Base-by-base conservation (phyloP, 164 flowering plant species). In the Umbilicus rupestris region DNA sequence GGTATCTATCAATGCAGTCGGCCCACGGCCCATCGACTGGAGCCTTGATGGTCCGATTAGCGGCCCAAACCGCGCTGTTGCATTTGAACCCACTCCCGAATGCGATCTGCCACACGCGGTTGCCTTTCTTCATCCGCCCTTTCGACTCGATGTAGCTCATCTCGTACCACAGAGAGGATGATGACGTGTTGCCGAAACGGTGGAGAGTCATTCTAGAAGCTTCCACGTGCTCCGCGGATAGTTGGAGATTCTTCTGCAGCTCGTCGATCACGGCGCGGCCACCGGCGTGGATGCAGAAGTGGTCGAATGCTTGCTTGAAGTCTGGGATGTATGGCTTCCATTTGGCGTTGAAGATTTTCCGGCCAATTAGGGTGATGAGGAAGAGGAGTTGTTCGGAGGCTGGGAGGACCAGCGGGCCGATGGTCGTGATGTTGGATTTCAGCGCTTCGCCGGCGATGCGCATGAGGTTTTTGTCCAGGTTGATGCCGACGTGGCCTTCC, bases 1-100 rank as follows among this genome's bases (percentile, higher is more conserved):
- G 70, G 35, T 68, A 68, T 22, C 37, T 42, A 19, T 68, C 64
- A 17, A 68, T 68, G 22, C 70, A 68, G n/a, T 68, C 70, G 3
- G 35, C 28, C 65, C 65, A 63, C 16, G 65, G 65, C 17, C 65
- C 65, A 24, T 33, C 65, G 3, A 33, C 45, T 1, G 65, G 65
- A 33, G 65, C 39, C 46, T 63, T 63, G 45, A 63, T 37, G 24
- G 45, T 63, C 65, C 65, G 65, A 19, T 63, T 63, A 9, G 28
- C 42, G 28, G 42, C 45, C 65, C 65, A 63, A 37, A 63, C 65
- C 29, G 65, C 65, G 20, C 65, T 63, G 65, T 63, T 63, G 26
- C 65, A 63, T 26, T 63, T 63, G 28, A 63, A 63, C 14, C 65
- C 65, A 31, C 65, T 63, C 15, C 65, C 65, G 17, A 63, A 63